phyloP scores from a whole-genome alignment of 2,329 filamentous ascomycete species.

The Cercospora sp. region DNA sequence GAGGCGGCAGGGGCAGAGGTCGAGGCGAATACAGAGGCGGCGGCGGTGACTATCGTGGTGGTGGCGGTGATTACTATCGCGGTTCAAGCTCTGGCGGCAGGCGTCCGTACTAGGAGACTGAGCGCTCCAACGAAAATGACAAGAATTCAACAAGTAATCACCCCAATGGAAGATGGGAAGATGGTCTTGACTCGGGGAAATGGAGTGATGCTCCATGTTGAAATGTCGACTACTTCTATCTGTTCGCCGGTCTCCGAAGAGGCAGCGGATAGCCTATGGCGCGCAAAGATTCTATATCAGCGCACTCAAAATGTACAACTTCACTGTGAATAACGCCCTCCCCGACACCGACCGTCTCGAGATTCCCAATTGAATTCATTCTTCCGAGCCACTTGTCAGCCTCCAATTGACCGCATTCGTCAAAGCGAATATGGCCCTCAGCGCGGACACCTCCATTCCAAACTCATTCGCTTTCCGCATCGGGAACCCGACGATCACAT shows the following conservation, averaged over 20 bases:
- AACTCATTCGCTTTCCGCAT: conserved; percentile 45
- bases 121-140: not conserved
- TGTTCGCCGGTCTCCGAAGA: not conserved
- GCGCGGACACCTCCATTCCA: conserved; percentile 43
- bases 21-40: conserved; percentile 25
- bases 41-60: conserved; percentile 25
- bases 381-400: conserved; percentile 13
- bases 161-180: not conserved
- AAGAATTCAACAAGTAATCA: not conserved
- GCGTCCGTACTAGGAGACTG: conserved; percentile 6
- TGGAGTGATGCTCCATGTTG: not conserved
- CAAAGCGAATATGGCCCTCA: conserved; percentile 45
- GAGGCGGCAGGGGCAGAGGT: conserved; percentile 25
- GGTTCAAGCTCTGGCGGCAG: conserved; percentile 8
- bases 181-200: not conserved
- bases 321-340: not conserved
- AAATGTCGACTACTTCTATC: not conserved
- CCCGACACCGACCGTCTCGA: not conserved
- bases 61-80: conserved; percentile 13
- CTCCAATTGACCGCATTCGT: conserved; percentile 33
- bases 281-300: not conserved
- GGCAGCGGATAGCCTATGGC: not conserved
- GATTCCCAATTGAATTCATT: not conserved
- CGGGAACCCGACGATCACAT: conserved; percentile 50
- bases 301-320: not conserved